Base-by-base conservation (phyloP, 2,329 filamentous ascomycete genomes). In the Monilinia fructicola region DNA sequence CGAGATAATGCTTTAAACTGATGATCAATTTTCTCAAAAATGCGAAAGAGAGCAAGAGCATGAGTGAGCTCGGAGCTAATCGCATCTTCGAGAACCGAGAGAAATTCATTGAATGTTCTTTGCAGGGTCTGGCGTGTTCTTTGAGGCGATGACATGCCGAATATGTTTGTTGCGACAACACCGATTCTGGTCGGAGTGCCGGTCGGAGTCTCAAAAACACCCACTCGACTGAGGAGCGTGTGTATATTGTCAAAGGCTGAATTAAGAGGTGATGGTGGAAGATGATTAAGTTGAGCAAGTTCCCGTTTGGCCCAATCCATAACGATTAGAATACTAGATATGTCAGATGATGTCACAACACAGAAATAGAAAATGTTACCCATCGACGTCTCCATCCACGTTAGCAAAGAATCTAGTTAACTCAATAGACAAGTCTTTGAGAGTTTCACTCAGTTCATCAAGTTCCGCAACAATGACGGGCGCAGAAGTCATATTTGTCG, bases 301-400 rank as follows among this genome's bases (percentile, higher is more conserved):
- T 97, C 93, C 71, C 93, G 88, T 75, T 90, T 90, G 18, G 92
- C 91, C 94, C 94, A 97, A 76, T 97, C 92, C 93, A 98, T 97
- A 62, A 96, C 92, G 68, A 95, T 90, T 46, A 98, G 84, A 71
- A 97, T 96, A 68, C 90, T 89, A 74, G 48, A 63, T 42, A 46
- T 26, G 61, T 76, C 60, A 75, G 73, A 67, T 69, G 59, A 54
- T 35, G 56, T 59, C 46, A 60, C 50, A 38, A 54, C n/a, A 65
- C 3, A 23, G 61, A 56, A 58, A 26, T 55, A 46, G 58, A 64
- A 66, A 42, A 78, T 81, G 42, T 73, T 81, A 88, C 86, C 85
- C 90, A 76, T 97, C 94, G 73, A 98, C 90, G 74, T 97, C 94
- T 35, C 92, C 91, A 73, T 97, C 92, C 16, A 98, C 92, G 71